Evolutionary conservation across 495 filamentous ascomycete species (phyloP).

Genomic region (Neurospora africana): DNA sequence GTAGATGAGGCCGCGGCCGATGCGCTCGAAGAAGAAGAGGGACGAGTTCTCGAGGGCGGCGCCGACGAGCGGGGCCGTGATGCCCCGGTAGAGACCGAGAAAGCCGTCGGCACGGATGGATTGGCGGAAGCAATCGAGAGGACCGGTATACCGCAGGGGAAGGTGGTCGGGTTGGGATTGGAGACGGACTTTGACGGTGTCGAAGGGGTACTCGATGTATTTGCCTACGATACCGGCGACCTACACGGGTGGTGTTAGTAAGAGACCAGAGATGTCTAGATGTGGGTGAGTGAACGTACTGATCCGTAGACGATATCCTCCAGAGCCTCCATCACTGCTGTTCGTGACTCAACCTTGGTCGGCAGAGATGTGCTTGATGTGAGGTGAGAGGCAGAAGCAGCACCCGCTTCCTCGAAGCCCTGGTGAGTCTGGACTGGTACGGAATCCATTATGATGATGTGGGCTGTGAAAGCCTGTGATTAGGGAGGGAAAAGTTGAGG

Average conservation of each 20-base stretch:
- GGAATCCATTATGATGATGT: constrained; percentile 4
- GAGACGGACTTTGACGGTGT: constrained; percentile 84
- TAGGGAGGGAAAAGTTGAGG: not conserved
- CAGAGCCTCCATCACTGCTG: constrained; percentile 53
- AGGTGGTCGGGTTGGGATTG: constrained; percentile 75
- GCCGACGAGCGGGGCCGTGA: constrained; percentile 81
- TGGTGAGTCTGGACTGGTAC: constrained; percentile 7
- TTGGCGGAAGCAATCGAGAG: constrained; percentile 87
- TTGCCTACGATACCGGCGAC: constrained; percentile 85
- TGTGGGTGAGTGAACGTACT: constrained; percentile 38
- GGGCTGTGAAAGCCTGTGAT: not conserved
- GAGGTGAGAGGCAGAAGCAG: constrained; percentile 1
- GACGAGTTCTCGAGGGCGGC: constrained; percentile 90
- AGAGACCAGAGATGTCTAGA: not conserved
- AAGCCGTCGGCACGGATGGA: constrained; percentile 65
- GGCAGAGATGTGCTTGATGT: constrained; percentile 6
- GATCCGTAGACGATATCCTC: constrained; percentile 82
- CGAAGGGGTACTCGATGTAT: constrained; percentile 94
- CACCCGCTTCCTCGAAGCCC: not conserved
- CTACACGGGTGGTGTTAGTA: constrained; percentile 31
- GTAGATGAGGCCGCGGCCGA: constrained; percentile 48
- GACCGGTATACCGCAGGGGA: constrained; percentile 74
- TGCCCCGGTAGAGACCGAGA: constrained; percentile 81
- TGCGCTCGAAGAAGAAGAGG: constrained; percentile 82
- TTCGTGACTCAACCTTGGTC: constrained; percentile 9